Evolutionary conservation across 371 early-diverging fungal genomes (phyloP).

Genomic region (Funneliformis caledonium): DNA sequence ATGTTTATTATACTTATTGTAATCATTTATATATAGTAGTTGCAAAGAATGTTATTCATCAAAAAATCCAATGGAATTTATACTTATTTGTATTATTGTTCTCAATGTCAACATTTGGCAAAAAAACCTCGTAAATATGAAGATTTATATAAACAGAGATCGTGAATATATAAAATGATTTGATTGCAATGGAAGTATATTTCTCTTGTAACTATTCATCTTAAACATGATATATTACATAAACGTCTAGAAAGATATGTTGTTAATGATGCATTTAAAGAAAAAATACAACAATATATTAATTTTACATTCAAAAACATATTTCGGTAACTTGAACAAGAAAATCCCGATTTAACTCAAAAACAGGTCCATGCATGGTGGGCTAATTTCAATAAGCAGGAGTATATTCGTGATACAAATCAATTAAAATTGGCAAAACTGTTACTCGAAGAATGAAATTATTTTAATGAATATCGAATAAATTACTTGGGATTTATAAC

Average conservation of each 20-base stretch:
- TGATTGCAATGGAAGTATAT: conserved; percentile 8
- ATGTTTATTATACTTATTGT: too few relatives aligned
- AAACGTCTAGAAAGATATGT: too few relatives aligned
- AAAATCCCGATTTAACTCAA: neutral
- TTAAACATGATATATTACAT: neutral
- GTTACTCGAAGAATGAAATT: neutral
- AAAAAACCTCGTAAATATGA: conserved; percentile 1
- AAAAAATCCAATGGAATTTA: neutral
- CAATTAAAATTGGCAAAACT: neutral
- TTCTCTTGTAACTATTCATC: neutral
- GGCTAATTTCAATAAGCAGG: neutral
- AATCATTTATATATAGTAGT: neutral
- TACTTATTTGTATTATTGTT: neutral
- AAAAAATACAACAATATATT: neutral
- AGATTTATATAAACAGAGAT: conserved; percentile 5
- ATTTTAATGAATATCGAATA: neutral
- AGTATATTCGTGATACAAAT: neutral
- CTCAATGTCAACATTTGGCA: neutral
- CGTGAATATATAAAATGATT: neutral
- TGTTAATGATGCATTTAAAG: neutral
- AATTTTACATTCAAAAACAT: neutral
- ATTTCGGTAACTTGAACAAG: neutral
- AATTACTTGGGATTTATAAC: neutral
- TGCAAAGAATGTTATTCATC: neutral
- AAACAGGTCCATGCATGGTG: neutral